These are phyloP conservation scores for Lithospermum erythrorhizon DNA, from an alignment of 257 asterid species.

Conservation along the genomic window DNA sequence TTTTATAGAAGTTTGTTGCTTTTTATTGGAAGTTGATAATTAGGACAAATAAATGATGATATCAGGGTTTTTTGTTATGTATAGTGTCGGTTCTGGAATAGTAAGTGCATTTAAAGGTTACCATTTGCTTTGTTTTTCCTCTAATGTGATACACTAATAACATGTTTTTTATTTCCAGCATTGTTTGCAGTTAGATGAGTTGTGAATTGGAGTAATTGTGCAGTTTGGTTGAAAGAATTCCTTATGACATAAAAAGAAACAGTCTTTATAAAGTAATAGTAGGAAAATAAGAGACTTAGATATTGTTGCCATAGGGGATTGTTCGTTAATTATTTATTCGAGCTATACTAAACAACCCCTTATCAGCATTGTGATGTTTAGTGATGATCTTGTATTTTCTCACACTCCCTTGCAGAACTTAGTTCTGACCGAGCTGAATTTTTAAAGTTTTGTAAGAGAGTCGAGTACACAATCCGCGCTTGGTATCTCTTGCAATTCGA, in stretches of 20 bases:
- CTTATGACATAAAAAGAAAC: too few relatives aligned
- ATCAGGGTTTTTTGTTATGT: too few relatives aligned
- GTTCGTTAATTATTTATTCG: too few relatives aligned
- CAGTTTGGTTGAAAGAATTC: neutral
- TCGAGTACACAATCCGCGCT: slow-evolving; percentile 91
- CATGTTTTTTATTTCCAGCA: too few relatives aligned
- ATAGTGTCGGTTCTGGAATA: too few relatives aligned
- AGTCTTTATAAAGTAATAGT: neutral
- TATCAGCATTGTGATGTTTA: neutral
- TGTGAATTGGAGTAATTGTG: neutral
- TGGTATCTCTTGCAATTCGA: slow-evolving; percentile 95
- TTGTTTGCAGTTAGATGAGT: neutral
- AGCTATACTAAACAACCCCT: neutral
- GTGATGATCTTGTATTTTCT: neutral
- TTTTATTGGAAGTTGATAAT: too few relatives aligned
- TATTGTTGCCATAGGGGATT: neutral
- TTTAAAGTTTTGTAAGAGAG: slow-evolving; percentile 92
- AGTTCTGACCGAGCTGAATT: slow-evolving; percentile 83
- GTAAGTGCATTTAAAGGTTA: too few relatives aligned
- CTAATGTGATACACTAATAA: too few relatives aligned
- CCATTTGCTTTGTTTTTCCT: too few relatives aligned
- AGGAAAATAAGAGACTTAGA: neutral
- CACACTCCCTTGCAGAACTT: slow-evolving; percentile 39
- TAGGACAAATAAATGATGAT: too few relatives aligned
- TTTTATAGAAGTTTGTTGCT: too few relatives aligned